These are phyloP conservation scores for Didymella segeticola DNA, from an alignment of 2,329 filamentous ascomycete genomes.

Conservation along the genomic window DNA sequence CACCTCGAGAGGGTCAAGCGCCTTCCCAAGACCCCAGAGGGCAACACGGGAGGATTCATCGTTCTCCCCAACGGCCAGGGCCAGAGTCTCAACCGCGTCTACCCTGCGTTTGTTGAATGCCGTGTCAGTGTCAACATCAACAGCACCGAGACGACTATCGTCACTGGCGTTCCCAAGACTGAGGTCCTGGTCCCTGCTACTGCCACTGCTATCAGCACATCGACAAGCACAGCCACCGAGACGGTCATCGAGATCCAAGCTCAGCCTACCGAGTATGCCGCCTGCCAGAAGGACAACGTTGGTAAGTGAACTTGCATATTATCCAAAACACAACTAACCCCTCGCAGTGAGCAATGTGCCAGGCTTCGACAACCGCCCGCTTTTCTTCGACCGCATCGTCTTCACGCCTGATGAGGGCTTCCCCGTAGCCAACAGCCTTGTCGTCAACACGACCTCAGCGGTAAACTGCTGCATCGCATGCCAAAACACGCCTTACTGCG, in stretches of 20 bases:
- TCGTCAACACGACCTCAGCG: conserved; percentile 19
- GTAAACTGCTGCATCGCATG: conserved; percentile 36
- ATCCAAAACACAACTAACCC: background rate
- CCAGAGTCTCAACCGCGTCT: conserved; percentile 20
- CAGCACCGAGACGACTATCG: conserved; percentile 18
- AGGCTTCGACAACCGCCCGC: conserved; percentile 19
- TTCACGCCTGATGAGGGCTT: conserved; percentile 28
- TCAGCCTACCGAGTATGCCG: conserved; percentile 27
- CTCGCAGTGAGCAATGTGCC: conserved; percentile 27
- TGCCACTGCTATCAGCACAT: conserved; percentile 24
- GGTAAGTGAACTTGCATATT: conserved; percentile 19
- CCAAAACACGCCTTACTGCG: conserved; percentile 33
- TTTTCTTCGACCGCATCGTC: conserved; percentile 32
- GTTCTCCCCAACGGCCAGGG: conserved; percentile 22
- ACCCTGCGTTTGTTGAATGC: conserved; percentile 25
- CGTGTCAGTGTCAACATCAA: conserved; percentile 24
- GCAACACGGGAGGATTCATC: conserved; percentile 25
- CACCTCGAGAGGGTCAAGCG: conserved; percentile 22
- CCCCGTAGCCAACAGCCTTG: conserved; percentile 30
- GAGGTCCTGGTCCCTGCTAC: conserved; percentile 16
- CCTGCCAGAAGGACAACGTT: conserved; percentile 34
- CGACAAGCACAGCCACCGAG: conserved; percentile 23
- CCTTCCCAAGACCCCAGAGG: conserved; percentile 21
- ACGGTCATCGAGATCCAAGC: conserved; percentile 22
- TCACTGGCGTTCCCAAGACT: conserved; percentile 22